A percentile compares a stretch with the other conserved stretches of the same genome.
Evolutionary conservation across 257 asterid genomes (phyloP).

Genomic region (Solanum gracilifrons): DNA sequence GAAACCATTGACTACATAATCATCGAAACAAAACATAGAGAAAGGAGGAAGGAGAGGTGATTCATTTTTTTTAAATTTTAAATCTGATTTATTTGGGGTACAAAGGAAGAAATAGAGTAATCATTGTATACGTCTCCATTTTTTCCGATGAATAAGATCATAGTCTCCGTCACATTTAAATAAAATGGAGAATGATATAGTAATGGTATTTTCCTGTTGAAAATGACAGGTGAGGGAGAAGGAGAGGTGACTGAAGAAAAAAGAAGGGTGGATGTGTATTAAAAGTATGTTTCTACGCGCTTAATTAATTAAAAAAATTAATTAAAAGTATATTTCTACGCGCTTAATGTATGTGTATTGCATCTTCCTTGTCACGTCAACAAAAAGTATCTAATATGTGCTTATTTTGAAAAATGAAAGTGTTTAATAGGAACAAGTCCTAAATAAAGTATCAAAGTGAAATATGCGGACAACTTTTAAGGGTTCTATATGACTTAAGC

Average conservation of each 20-base stretch:
- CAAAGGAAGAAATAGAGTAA: not conserved
- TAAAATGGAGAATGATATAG: not conserved
- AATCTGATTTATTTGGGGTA: too few species aligned
- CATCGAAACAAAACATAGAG: not conserved
- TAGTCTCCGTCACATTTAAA: not conserved
- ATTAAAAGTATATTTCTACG: not conserved
- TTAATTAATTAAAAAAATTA: rapidly evolving
- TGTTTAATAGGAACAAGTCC: not conserved
- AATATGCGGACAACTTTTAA: not conserved
- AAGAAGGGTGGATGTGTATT: not conserved
- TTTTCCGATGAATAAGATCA: not conserved
- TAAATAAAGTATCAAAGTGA: not conserved
- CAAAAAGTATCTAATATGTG: not conserved
- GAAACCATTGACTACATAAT: too few species aligned
- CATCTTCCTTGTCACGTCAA: not conserved
- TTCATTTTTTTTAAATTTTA: not conserved
- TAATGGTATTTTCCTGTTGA: not conserved
- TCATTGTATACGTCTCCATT: not conserved
- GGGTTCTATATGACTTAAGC: not conserved
- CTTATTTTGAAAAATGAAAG: not conserved
- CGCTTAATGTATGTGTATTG: not conserved
- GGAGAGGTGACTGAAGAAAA: not conserved
- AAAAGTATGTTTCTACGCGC: not conserved
- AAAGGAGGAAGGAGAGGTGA: not conserved
- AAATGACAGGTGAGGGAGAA: not conserved